Conservation (phyloP, 139 green algal genomes). For the Desmodesmus armatus region DNA sequence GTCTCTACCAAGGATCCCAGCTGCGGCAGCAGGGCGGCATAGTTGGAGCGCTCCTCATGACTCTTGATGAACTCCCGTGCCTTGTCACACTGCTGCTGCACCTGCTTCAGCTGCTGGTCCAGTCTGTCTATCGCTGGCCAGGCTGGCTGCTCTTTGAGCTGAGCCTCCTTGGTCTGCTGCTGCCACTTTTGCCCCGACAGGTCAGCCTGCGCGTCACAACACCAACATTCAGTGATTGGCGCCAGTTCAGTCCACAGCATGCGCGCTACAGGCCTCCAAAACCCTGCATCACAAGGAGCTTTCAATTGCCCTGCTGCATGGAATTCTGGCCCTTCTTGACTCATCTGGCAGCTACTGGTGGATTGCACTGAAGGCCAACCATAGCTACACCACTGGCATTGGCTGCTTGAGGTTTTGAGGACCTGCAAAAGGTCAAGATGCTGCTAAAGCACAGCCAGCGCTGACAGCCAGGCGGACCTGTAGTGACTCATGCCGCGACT, state of each 20-base stretch:
- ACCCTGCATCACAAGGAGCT: no score
- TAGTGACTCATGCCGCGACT: not conserved
- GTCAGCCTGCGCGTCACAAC: conserved; percentile 11
- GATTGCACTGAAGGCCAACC: no score
- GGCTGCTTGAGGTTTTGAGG: no score
- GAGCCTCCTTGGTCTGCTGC: conserved; percentile 44
- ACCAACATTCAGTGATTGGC: no score
- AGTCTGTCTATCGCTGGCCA: conserved; percentile 50
- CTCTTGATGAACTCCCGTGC: conserved; percentile 40
- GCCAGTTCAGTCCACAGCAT: no score
- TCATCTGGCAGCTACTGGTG: no score
- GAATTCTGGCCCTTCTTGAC: no score
- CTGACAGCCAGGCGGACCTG: not conserved
- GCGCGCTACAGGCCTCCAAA: no score
- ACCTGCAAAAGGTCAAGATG: not conserved
- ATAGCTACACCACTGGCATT: no score
- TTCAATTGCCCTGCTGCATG: no score
- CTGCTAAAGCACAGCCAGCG: no score
- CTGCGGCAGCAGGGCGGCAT: conserved; percentile 24
- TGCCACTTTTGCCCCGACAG: conserved; percentile 37
- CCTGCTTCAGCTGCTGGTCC: conserved; percentile 50
- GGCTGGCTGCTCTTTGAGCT: conserved; percentile 45
- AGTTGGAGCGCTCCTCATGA: conserved; percentile 52
- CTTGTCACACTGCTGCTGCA: conserved; percentile 35
- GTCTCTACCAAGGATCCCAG: conserved; percentile 43